Evolutionary conservation across 139 green algal genomes (phyloP).

Genomic region (Volvox africanus): DNA sequence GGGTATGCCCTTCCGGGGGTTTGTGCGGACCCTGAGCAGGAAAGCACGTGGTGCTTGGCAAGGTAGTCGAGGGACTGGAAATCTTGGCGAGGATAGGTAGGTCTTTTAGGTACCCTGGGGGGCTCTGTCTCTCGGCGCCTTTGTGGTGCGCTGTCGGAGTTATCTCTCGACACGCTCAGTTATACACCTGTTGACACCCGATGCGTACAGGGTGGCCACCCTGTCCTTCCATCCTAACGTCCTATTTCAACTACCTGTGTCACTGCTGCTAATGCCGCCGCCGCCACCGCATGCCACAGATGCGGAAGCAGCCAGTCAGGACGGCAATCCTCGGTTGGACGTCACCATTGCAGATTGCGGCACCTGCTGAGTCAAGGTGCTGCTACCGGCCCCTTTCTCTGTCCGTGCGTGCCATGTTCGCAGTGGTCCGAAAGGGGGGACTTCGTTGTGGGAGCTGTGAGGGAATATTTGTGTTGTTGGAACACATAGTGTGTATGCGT

Average conservation of each 20-base stretch:
- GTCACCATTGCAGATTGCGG: constrained; percentile 77
- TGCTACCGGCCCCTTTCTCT: no score
- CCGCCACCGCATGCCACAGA: constrained; percentile 49
- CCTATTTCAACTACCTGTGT: neutral
- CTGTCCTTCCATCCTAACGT: neutral
- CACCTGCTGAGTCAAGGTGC: neutral
- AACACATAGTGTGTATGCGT: no score
- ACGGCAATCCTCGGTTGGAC: constrained; percentile 59
- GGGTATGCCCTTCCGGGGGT: no score
- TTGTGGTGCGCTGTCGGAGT: neutral
- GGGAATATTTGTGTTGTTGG: no score
- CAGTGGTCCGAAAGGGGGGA: no score
- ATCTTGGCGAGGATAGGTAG: constrained; percentile 80
- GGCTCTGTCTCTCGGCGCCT: neutral
- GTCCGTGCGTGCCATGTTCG: no score
- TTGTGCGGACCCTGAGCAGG: constrained; percentile 40
- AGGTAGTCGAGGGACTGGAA: constrained; percentile 83
- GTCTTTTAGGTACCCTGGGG: no score
- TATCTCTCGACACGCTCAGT: neutral
- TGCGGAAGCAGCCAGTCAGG: constrained; percentile 59
- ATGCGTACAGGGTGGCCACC: neutral
- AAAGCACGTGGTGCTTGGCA: constrained; percentile 92
- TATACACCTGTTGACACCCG: no score
- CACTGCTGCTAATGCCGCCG: no score
- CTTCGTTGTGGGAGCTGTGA: no score